Conservation (phyloP, 345 rosid genomes). For the Rhodamnia rubescens region DNA sequence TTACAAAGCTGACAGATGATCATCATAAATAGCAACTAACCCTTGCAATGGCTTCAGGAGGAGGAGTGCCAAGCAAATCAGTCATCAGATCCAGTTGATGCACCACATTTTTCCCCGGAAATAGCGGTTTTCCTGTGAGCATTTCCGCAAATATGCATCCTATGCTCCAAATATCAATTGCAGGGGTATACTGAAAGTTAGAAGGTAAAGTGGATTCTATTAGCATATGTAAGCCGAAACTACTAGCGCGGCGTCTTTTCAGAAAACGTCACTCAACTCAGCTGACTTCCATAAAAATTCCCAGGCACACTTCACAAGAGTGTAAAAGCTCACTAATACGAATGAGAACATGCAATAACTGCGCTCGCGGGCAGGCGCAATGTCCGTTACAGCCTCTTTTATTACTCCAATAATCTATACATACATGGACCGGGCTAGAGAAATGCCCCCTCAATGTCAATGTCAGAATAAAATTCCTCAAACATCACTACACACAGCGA, state of each 20-base stretch:
- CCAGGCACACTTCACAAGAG: neutral
- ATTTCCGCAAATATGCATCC: constrained; percentile 99
- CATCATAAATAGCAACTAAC: constrained; percentile 23
- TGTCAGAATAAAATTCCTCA: neutral
- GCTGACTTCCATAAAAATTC: neutral
- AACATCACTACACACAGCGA: neutral
- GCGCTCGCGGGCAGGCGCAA: neutral
- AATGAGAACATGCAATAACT: neutral
- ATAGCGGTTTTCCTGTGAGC: constrained; percentile 87
- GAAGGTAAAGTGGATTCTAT: neutral
- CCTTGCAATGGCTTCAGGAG: constrained; percentile 64
- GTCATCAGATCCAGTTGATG: constrained; percentile 96
- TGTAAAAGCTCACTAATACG: neutral
- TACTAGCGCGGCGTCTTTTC: neutral
- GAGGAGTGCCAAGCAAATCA: constrained; percentile 90
- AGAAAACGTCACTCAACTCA: neutral
- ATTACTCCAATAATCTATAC: neutral
- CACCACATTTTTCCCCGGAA: constrained; percentile 96
- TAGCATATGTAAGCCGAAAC: neutral
- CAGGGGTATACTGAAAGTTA: constrained; percentile 76
- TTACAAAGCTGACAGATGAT: neutral
- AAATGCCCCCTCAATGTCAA: neutral
- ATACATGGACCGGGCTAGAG: neutral
- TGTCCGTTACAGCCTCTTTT: neutral
- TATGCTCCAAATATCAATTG: constrained; percentile 95